Percentiles rank a stretch among this genome's conserved stretches.
Evolutionary conservation across 116 monocot genomes (phyloP).

Genomic region (Posidonia oceanica): DNA sequence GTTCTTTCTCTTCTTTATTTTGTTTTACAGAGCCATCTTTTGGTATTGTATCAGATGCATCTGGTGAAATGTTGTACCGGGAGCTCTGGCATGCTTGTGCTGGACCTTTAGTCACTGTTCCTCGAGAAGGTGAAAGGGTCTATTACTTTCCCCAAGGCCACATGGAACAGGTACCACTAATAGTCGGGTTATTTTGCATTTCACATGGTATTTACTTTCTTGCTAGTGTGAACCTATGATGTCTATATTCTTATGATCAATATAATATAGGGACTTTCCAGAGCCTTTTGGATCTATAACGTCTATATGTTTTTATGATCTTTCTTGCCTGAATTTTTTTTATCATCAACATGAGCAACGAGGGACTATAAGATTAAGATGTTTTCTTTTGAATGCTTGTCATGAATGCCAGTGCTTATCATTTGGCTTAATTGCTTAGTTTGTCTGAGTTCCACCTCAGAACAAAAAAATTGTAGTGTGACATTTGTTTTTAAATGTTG

Average conservation of each 20-base stretch:
- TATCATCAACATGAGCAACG: not conserved
- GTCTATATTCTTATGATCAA: not conserved
- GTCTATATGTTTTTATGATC: not conserved
- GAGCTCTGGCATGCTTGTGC: conserved; percentile 95
- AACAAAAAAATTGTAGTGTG: too few species aligned
- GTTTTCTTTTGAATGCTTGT: too few species aligned
- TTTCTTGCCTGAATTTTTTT: not conserved
- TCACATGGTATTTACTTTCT: not conserved
- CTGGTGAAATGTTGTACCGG: conserved; percentile 36
- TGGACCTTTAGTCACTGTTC: conserved; percentile 64
- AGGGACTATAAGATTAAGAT: too few species aligned
- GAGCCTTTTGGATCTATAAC: not conserved
- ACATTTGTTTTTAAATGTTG: too few species aligned
- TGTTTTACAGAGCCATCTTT: not conserved
- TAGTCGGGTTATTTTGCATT: not conserved
- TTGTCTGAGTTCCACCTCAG: too few species aligned
- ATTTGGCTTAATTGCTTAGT: too few species aligned
- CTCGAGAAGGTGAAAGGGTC: conserved; percentile 52
- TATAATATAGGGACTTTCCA: not conserved
- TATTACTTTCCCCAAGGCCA: conserved; percentile 94
- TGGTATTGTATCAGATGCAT: not conserved
- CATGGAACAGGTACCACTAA: conserved; percentile 74
- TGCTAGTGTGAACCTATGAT: not conserved
- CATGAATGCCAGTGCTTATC: too few species aligned
- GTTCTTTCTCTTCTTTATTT: not conserved